Base-by-base conservation (phyloP, 208 protist species). In the Trichomonas vaginalis region DNA sequence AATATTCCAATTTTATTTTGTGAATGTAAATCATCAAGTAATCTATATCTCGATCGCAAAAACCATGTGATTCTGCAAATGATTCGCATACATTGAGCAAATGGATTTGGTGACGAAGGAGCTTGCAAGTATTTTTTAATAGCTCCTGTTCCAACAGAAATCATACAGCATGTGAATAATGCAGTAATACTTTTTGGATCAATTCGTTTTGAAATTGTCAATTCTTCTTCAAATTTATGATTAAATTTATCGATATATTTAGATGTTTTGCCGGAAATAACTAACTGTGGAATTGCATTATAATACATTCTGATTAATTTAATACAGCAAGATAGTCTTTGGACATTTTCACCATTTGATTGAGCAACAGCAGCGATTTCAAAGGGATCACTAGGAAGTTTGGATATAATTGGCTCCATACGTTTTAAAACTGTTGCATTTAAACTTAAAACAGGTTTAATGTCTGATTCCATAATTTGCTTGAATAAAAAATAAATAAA, bases 151-250 rank as follows among this genome's bases (percentile, higher is more conserved):
- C 86, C 86, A 51, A 92, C 45, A 51, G 86, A 9, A 39, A 45
- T 45, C 23, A 92, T 92, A 9, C 15, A 42, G 37, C 45, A 92
- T 92, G 86, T 48, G 56, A 92, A 92, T 35, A 92, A 8, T 21
- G 86, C 45, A 51, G 86, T 92, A 27, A 92, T 51, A 92, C 86
- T 92, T 48, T 35, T 92, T 39, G 40, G 21, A 39, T 51, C 27
- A 39, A 51, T 48, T 32, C 14, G 0, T 35, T 35, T 23, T 39
- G 86, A 92, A 39, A 92, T 40, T 17, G 86, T 92, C n/a, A 92
- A 51, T 56, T 92, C 86, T 56, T 92, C 45, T 92, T 92, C 86
- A 9, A 92, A 92, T 40, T 92, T 92, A 10, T 35, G 37, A 92
- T 92, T 92, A 2, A 35, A 48, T 23, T 92, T 48, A 51, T 92